Conservation (phyloP, 805 yeast species). For the Metschnikowia arizonensis region DNA sequence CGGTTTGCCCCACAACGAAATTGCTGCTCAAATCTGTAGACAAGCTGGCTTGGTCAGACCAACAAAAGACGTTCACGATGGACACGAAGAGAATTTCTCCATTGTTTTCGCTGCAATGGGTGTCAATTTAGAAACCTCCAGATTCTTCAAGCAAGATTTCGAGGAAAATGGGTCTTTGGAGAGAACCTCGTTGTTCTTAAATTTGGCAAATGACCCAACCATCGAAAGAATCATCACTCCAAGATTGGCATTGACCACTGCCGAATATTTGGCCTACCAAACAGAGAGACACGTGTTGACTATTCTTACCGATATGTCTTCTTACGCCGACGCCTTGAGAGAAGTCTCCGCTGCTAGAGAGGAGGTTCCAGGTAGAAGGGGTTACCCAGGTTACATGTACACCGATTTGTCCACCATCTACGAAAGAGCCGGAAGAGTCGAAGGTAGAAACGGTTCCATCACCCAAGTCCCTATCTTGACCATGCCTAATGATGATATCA, state of each 20-base stretch:
- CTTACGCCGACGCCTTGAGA: slow-evolving; percentile 99
- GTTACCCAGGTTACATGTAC: slow-evolving; percentile 99
- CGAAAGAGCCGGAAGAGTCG: slow-evolving; percentile 99
- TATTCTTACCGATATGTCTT: slow-evolving; percentile 97
- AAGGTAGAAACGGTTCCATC: slow-evolving; percentile 98
- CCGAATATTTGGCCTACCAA: slow-evolving; percentile 97
- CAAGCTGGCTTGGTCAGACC: slow-evolving; percentile 99
- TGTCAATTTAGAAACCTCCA: slow-evolving; percentile 96
- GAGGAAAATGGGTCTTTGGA: slow-evolving; percentile 98
- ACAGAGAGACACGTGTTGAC: slow-evolving; percentile 99
- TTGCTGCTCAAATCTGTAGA: slow-evolving; percentile 99
- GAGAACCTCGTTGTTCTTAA: slow-evolving; percentile 93
- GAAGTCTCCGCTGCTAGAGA: slow-evolving; percentile 99
- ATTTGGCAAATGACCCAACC: slow-evolving; percentile 98
- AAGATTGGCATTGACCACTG: slow-evolving; percentile 96
- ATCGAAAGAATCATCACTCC: slow-evolving; percentile 99
- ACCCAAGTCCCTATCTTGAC: slow-evolving; percentile 98
- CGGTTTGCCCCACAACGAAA: slow-evolving; percentile 98
- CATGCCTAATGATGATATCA: slow-evolving; percentile 99
- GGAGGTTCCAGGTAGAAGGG: slow-evolving; percentile 99
- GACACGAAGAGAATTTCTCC: slow-evolving; percentile 98
- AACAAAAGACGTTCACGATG: slow-evolving; percentile 98
- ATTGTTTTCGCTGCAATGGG: slow-evolving; percentile 99
- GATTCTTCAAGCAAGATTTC: slow-evolving; percentile 98
- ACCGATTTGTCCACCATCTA: slow-evolving; percentile 98